Evolutionary conservation across 805 yeast genomes (phyloP), one percentile per base, ranked within the genome.

Genomic region (Danielia oregonensis): DNA sequence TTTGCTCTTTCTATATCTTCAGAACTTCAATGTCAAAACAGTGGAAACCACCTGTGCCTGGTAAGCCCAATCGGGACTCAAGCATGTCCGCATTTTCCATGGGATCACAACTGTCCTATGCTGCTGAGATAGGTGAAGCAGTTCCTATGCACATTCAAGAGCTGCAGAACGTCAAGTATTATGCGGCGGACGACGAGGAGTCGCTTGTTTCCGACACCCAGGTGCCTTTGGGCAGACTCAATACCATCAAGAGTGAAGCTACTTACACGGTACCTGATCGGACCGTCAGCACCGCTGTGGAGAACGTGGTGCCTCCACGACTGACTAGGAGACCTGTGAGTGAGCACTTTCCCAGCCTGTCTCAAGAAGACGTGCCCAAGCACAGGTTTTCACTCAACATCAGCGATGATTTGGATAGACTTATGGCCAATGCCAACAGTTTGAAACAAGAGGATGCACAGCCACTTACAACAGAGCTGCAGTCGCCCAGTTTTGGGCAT

Each of bases 291-390:
- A 67, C 72, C 8, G 54, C 44, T 15, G 50, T 65, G 23, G 70
- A 63, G 26, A 50, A 50, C 5, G 49, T 66, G 3, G 50, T 67
- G 2, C 72, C 72, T 2, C 60, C 68, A 2, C 52, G 72, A 33
- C 64, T 68, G 24, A 52, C 52, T 5, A 49, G 61, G 29, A 46
- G 72, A 37, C 72, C 72, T 5, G 55, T 55, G 17, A 60, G 65
- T 38, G 62, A 44, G 32, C 26, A 30, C 14, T 32, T 38, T 17
- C 29, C 25, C 12, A 22, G 38, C 37, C 6, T 28, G 36, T 13
- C 23, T 37, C 16, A 36, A 30, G 31, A 35, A 23, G 6, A 32
- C 22, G 9, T 23, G 26, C 10, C 29, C 23, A 33, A 39, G 14
- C 30, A 35, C 25, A 48, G 58, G 15, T 30, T 45, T 4, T 58